phyloP scores from a whole-genome alignment of 192 early-diverging fungal species.

The Backusella macrospora region DNA sequence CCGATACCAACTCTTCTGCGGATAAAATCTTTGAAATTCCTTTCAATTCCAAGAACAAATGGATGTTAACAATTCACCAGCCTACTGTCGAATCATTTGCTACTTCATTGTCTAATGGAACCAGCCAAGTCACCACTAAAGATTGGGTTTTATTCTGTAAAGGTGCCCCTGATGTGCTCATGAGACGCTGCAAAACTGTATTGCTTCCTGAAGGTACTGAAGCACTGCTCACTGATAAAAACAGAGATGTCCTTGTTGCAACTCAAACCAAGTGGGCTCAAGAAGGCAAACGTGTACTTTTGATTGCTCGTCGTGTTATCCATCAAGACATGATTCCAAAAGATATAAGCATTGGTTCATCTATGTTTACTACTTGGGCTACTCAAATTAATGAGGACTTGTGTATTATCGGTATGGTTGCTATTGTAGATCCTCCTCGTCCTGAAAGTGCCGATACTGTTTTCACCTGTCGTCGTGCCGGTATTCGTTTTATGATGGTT shows the following conservation, averaged over 20 bases:
- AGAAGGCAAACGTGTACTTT: constrained; percentile 62
- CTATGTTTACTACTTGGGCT: constrained; percentile 31
- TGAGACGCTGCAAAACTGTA: constrained; percentile 47
- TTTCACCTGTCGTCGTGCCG: constrained; percentile 60
- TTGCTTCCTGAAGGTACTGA: constrained; percentile 45
- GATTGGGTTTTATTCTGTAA: constrained; percentile 65
- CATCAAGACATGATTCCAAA: neutral
- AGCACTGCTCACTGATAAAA: constrained; percentile 45
- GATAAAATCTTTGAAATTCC: constrained; percentile 58
- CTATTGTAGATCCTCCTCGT: constrained; percentile 86
- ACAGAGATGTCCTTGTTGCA: constrained; percentile 38
- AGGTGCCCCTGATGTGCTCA: constrained; percentile 81
- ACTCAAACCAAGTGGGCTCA: constrained; percentile 58
- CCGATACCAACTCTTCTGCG: constrained; percentile 14
- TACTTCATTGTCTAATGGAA: neutral
- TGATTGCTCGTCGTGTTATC: constrained; percentile 34
- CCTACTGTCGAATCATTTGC: constrained; percentile 19
- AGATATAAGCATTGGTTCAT: neutral
- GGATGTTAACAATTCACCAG: constrained; percentile 59
- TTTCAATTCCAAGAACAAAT: constrained; percentile 79
- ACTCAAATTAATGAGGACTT: constrained; percentile 51
- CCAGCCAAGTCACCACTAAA: constrained; percentile 26
- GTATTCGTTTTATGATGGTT: constrained; percentile 84
- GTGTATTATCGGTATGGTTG: constrained; percentile 73
- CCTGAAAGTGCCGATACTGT: constrained; percentile 71